Percentiles rank a stretch among this genome's conserved stretches.
Evolutionary conservation across 2,329 filamentous ascomycete species (phyloP).

Genomic region (Cyclaneusma minus): DNA sequence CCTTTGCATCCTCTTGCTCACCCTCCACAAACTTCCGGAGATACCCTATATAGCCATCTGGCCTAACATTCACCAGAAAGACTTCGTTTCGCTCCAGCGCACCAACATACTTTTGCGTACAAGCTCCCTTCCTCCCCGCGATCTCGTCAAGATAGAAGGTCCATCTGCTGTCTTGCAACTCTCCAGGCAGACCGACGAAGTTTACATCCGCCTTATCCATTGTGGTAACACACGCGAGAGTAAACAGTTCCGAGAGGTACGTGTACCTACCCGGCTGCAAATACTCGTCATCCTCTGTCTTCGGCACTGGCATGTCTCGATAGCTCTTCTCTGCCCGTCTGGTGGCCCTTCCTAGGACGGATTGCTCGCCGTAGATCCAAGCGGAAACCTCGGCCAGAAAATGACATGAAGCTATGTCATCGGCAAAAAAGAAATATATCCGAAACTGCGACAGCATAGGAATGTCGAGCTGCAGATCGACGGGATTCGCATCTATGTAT

Average conservation of each 20-base stretch:
- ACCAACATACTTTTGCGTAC: slow-evolving; percentile 56
- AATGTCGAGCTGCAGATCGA: slow-evolving; percentile 65
- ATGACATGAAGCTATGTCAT: slow-evolving; percentile 35
- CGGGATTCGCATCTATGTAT: slow-evolving; percentile 63
- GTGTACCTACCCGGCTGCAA: slow-evolving; percentile 54
- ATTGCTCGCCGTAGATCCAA: slow-evolving; percentile 31
- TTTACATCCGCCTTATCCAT: slow-evolving; percentile 49
- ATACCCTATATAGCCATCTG: slow-evolving; percentile 61
- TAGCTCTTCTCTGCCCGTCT: slow-evolving; percentile 46
- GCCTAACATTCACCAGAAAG: slow-evolving; percentile 51
- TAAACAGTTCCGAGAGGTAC: slow-evolving; percentile 51
- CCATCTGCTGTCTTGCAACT: slow-evolving; percentile 52
- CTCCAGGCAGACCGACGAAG: slow-evolving; percentile 43
- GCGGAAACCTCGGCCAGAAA: slow-evolving; percentile 47
- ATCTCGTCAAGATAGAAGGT: slow-evolving; percentile 58
- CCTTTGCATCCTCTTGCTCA: slow-evolving; percentile 19
- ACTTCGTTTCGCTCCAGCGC: slow-evolving; percentile 38
- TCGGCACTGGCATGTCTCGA: slow-evolving; percentile 36
- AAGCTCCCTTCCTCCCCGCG: slow-evolving; percentile 39
- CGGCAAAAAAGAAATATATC: slow-evolving; percentile 54
- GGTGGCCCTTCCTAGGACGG: slow-evolving; percentile 43
- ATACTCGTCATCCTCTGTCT: slow-evolving; percentile 48
- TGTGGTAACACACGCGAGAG: slow-evolving; percentile 51
- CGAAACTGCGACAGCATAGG: slow-evolving; percentile 65
- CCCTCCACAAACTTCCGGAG: slow-evolving; percentile 26